Evolutionary conservation across 1,139 yeast genomes (phyloP).

Genomic region (Geotrichum australiense): DNA sequence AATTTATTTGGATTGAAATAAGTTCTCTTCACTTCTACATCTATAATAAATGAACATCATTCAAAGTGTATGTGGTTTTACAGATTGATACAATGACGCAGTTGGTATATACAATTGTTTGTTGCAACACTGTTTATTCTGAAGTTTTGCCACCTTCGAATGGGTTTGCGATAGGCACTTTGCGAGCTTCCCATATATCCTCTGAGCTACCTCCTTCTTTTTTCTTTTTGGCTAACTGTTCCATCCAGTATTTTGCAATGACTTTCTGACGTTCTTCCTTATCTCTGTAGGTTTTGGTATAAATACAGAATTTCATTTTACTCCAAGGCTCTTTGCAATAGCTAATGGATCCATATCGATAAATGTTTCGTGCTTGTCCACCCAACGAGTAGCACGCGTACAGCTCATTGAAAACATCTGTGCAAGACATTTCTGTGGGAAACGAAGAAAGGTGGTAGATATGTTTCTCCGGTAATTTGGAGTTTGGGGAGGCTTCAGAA

Average conservation of each 20-base stretch:
- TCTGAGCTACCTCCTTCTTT: slow-evolving; percentile 59
- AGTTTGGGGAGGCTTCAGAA: background rate
- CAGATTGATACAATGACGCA: too few species aligned
- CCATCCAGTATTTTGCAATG: slow-evolving; percentile 66
- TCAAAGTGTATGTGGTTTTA: too few species aligned
- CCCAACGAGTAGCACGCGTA: slow-evolving; percentile 84
- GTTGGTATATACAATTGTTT: too few species aligned
- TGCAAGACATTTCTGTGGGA: slow-evolving; percentile 50
- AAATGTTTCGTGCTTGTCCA: slow-evolving; percentile 76
- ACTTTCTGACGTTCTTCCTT: slow-evolving; percentile 42
- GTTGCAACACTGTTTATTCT: too few species aligned
- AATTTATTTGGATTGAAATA: too few species aligned
- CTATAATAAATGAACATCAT: too few species aligned
- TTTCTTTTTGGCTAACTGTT: slow-evolving; percentile 50
- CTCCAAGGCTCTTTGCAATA: slow-evolving; percentile 62
- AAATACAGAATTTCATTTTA: slow-evolving; percentile 76
- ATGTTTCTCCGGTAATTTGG: background rate
- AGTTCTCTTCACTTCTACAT: too few species aligned
- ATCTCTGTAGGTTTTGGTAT: slow-evolving; percentile 38
- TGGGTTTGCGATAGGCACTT: slow-evolving; percentile 33
- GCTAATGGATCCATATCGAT: slow-evolving; percentile 72
- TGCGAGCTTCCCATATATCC: slow-evolving; percentile 66
- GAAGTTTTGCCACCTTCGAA: slow-evolving; percentile 23
- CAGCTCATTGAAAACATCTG: slow-evolving; percentile 81
- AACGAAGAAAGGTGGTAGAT: slow-evolving; percentile 24